Evolutionary conservation across 2,329 filamentous ascomycete species (phyloP), one percentile per base, ranked within the genome.

Genomic region (Hysterium pulicare): DNA sequence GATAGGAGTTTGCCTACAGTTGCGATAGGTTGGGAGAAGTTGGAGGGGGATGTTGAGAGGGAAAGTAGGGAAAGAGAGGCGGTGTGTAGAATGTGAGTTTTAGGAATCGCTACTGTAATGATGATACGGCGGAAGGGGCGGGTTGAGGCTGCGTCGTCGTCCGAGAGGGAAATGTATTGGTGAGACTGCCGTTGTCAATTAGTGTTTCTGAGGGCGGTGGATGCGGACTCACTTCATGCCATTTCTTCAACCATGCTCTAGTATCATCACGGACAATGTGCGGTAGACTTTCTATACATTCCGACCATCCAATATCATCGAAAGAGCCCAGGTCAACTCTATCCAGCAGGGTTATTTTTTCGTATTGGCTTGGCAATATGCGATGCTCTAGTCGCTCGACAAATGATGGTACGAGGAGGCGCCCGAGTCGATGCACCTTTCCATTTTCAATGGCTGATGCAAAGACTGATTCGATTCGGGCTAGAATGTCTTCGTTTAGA

Each of bases 91-190:
- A 95, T 80, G 36, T 87, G 81, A 2, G 95, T 76, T 1, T 85
- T 83, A 0, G 91, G 91, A 1, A 98, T 82, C 45, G 95, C 89
- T 11, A 98, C 90, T 0, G 90, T 87, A 40, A 98, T 94, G 22
- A 86, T 74, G 53, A 98, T 90, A 10, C 82, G 83, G 16, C 77
- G 77, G 47, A 66, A 73, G 16, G 77, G 71, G 17, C 62, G 65
- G 58, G 31, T 55, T 3, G 57, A 63, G 23, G 57, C 55, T 3
- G 60, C 57, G 47, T 30, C 67, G 55, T 4, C 24, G 56, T 57
- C 36, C 2, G 48, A 35, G 62, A 66, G 1, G 11, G 50, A 15
- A 33, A 58, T 53, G 32, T 44, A 43, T 42, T 41, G 40, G 56
- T 67, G 51, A 17, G 50, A 47, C 51, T 70, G 26, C 16, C 35